Base-by-base conservation (phyloP, 1,284 basidiomycete species). In the Ceratobasidium sp. region DNA sequence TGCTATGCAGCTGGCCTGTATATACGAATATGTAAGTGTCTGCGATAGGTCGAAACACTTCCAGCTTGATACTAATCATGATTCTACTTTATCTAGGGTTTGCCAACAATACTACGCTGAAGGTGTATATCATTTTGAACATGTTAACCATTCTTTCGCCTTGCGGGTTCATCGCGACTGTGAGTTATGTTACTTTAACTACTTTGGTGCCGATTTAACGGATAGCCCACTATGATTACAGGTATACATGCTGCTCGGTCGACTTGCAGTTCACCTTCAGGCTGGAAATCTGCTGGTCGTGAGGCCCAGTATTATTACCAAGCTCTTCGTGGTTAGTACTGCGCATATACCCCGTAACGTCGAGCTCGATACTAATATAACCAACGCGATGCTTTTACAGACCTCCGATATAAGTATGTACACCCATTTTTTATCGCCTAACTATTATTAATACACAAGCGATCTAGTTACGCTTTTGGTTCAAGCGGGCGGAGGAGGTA, bases 21-120 rank as follows among this genome's bases (percentile, higher is more conserved):
- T 14, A 41, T 63, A 11, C 61, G 61, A 18, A n/a, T n/a, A n/a
- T n/a, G n/a, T n/a, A n/a, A n/a, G n/a, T n/a, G n/a, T n/a, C n/a
- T n/a, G n/a, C n/a, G n/a, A n/a, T n/a, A n/a, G n/a, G n/a, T n/a
- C n/a, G n/a, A n/a, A n/a, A n/a, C n/a, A n/a, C n/a, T n/a, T n/a
- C n/a, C n/a, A n/a, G n/a, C n/a, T n/a, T n/a, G n/a, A n/a, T n/a
- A n/a, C n/a, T n/a, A n/a, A n/a, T n/a, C n/a, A n/a, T n/a, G n/a
- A n/a, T n/a, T n/a, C n/a, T n/a, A n/a, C n/a, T n/a, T n/a, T n/a
- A n/a, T n/a, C 46, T 77, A 79, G 70, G 76, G 54, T 58, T 74
- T 75, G 73, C 83, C 82, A 1, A 78, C 7, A 47, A 49, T 13
- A 13, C 57, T 2, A 49, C 13, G 14, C 3, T 49, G 1, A 30